These are phyloP conservation scores for Phyllosticta citriasiana DNA, from an alignment of 2,329 filamentous ascomycete species.

Conservation along the genomic window DNA sequence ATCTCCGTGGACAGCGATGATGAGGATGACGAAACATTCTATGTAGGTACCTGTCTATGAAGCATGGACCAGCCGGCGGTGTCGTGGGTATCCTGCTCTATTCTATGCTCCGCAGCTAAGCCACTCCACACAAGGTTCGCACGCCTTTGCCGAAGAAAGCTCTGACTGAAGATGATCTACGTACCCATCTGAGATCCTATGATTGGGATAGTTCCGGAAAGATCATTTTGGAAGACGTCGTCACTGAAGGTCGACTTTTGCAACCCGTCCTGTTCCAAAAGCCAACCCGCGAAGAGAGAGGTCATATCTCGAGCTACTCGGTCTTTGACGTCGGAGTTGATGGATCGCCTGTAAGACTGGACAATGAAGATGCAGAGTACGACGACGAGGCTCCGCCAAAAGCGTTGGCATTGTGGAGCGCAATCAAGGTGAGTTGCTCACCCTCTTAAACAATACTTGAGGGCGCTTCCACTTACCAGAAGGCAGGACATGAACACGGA, in stretches of 20 bases:
- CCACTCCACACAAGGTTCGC: slow-evolving; percentile 19
- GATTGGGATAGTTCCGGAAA: slow-evolving; percentile 32
- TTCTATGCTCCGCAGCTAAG: slow-evolving; percentile 2
- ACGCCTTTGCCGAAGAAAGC: slow-evolving; percentile 28
- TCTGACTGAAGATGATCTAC: slow-evolving; percentile 35
- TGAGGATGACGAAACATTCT: slow-evolving; percentile 25
- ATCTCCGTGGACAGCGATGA: slow-evolving; percentile 26
- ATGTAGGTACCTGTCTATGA: slow-evolving; percentile 13
- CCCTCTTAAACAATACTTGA: not conserved
- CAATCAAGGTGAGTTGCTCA: slow-evolving; percentile 14
- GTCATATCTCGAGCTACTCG: slow-evolving; percentile 42
- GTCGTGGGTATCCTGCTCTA: not conserved
- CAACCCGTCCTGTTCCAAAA: slow-evolving; percentile 35
- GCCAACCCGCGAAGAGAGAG: slow-evolving; percentile 32
- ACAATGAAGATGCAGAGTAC: slow-evolving; percentile 22
- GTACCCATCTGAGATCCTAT: slow-evolving; percentile 35
- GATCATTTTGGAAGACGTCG: slow-evolving; percentile 32
- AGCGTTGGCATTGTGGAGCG: slow-evolving; percentile 25
- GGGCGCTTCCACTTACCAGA: not conserved
- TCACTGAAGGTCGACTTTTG: slow-evolving; percentile 36
- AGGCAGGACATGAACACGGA: slow-evolving; percentile 25
- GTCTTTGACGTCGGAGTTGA: slow-evolving; percentile 47
- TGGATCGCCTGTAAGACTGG: slow-evolving; percentile 31
- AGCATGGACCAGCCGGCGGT: not conserved
- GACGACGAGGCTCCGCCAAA: slow-evolving; percentile 19